Evolutionary conservation across 352 stramenopile genomes (phyloP).

Genomic region (Globisporangium spinosum): DNA sequence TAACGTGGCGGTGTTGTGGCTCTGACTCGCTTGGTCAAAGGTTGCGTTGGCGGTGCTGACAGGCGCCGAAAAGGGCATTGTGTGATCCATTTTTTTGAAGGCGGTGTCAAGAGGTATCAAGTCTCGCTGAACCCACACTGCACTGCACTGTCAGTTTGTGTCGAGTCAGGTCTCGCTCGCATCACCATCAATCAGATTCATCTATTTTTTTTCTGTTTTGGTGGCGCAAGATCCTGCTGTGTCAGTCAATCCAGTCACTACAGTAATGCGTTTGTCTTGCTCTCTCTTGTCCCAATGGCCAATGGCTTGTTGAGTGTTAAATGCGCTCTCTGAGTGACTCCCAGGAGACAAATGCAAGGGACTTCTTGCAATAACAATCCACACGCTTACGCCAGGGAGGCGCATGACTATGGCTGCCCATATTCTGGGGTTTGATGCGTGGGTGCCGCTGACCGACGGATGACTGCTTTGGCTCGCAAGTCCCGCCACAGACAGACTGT

Average conservation of each 20-base stretch:
- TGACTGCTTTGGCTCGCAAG: background rate
- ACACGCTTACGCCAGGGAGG: background rate
- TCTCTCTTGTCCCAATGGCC: background rate
- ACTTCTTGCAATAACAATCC: background rate
- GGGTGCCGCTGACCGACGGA: background rate
- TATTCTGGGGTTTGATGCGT: background rate
- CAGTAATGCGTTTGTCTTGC: too few relatives aligned
- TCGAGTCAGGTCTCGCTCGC: background rate
- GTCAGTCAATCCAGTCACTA: background rate
- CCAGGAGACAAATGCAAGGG: background rate
- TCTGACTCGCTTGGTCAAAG: background rate
- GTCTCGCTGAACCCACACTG: background rate
- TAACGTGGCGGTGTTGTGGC: too few relatives aligned
- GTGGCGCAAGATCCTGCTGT: background rate
- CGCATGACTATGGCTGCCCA: background rate
- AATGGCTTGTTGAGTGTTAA: background rate
- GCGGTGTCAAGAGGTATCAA: background rate
- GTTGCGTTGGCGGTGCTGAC: background rate
- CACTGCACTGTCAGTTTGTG: background rate
- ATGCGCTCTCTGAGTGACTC: background rate
- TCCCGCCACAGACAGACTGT: background rate
- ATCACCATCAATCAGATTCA: background rate
- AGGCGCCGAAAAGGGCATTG: background rate
- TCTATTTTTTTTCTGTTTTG: background rate
- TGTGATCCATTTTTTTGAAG: background rate